A percentile compares a stretch with the other conserved stretches of the same genome.
phyloP scores from a whole-genome alignment of 116 monocot species.

The Trichopus zeylanicus region DNA sequence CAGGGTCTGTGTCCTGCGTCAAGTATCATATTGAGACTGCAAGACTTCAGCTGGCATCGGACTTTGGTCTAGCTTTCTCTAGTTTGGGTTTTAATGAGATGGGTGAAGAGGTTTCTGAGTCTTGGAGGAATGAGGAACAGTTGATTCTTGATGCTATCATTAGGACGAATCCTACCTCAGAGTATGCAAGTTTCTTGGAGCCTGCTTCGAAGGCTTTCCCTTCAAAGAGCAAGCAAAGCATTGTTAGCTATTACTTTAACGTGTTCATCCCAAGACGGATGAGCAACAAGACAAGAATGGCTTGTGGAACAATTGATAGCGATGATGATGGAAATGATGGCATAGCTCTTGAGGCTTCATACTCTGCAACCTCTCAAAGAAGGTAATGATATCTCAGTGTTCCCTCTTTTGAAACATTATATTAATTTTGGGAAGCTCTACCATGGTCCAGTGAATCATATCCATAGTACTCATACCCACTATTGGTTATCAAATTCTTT shows the following conservation, averaged over 20 bases:
- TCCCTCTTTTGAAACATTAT: background rate
- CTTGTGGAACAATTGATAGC: slow-evolving; percentile 25
- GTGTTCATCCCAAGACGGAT: slow-evolving; percentile 56
- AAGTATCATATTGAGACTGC: slow-evolving; percentile 39
- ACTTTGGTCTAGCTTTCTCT: slow-evolving; percentile 47
- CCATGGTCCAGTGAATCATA: background rate
- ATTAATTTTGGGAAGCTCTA: background rate
- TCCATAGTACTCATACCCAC: background rate
- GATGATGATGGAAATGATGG: slow-evolving; percentile 37
- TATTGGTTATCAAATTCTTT: background rate
- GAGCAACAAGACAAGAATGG: slow-evolving; percentile 31
- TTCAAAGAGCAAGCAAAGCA: slow-evolving; percentile 34
- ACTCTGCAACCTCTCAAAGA: background rate
- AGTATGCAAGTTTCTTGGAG: slow-evolving; percentile 35
- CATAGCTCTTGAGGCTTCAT: background rate
- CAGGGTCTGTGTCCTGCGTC: slow-evolving; percentile 45
- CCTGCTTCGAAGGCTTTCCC: slow-evolving; percentile 30
- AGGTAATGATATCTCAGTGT: background rate
- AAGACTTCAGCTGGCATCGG: slow-evolving; percentile 32
- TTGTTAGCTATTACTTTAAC: slow-evolving; percentile 74
- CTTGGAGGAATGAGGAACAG: slow-evolving; percentile 48
- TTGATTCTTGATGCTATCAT: slow-evolving; percentile 33
- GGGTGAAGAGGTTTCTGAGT: slow-evolving; percentile 54
- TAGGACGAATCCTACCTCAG: slow-evolving; percentile 19
- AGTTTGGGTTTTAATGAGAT: slow-evolving; percentile 54